Evolutionary conservation across 768 basidiomycete species (phyloP).

Genomic region (Sporobolomyces pararoseus): DNA sequence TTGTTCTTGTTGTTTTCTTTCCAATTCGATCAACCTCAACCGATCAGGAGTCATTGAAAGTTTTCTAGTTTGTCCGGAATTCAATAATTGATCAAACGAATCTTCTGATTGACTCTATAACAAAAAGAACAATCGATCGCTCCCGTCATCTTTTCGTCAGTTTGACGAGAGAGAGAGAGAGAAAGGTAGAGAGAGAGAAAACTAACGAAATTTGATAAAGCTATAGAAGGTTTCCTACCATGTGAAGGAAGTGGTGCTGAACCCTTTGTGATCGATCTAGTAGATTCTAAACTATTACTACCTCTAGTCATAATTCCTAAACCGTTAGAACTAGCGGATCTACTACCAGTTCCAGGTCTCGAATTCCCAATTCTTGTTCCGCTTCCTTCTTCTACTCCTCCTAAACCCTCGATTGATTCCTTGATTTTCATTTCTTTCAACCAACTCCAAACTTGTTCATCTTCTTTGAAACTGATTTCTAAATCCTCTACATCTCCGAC

Average conservation of each 20-base stretch:
- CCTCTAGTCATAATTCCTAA: not conserved
- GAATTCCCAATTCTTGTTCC: too few relatives aligned
- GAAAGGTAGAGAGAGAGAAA: too few relatives aligned
- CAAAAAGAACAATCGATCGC: not conserved
- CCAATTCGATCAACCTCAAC: conserved; percentile 70
- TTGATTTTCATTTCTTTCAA: conserved; percentile 67
- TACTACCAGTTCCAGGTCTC: too few relatives aligned
- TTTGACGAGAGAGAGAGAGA: not conserved
- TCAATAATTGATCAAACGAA: conserved; percentile 91
- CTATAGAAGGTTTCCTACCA: not conserved
- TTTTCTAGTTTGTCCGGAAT: conserved; percentile 84
- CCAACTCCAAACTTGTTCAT: conserved; percentile 75
- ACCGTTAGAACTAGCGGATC: too few relatives aligned
- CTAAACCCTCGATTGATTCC: too few relatives aligned
- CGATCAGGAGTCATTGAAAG: conserved; percentile 92
- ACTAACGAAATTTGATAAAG: conserved; percentile 16
- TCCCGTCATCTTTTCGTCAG: not conserved
- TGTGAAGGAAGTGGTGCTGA: too few relatives aligned
- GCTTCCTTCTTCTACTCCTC: too few relatives aligned
- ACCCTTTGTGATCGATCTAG: too few relatives aligned
- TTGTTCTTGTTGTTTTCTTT: not conserved
- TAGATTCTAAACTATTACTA: conserved; percentile 23
- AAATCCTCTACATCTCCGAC: too few relatives aligned
- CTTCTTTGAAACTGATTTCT: conserved; percentile 83
- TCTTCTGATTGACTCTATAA: conserved; percentile 52